Percentiles rank a stretch among this genome's conserved stretches.
Conservation (phyloP, 108 stramenopile genomes). For the Skeletonema potamos region DNA sequence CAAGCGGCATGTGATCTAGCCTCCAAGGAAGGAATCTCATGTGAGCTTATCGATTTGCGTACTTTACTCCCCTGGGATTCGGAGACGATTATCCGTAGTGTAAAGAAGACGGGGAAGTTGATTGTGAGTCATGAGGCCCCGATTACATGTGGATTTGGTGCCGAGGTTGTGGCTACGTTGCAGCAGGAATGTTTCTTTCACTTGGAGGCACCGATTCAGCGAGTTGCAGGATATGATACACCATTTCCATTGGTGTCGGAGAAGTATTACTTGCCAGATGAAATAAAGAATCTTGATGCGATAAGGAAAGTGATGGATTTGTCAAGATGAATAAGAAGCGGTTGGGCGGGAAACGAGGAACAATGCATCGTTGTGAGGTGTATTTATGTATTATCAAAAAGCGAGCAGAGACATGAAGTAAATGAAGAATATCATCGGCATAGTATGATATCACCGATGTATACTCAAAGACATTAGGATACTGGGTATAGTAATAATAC, state of each 20-base stretch:
- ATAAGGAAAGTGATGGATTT: constrained; percentile 69
- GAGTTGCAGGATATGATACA: constrained; percentile 96
- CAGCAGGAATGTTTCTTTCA: constrained; percentile 85
- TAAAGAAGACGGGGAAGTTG: constrained; percentile 93
- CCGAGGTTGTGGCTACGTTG: constrained; percentile 85
- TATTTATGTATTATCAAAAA: too few species aligned
- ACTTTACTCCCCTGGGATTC: constrained; percentile 95
- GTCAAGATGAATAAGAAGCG: constrained; percentile 11
- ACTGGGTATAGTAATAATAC: too few species aligned
- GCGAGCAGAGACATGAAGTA: too few species aligned
- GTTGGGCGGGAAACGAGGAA: not conserved
- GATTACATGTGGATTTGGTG: constrained; percentile 91
- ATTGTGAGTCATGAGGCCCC: constrained; percentile 97
- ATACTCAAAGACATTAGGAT: too few species aligned
- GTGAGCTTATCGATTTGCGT: constrained; percentile 96
- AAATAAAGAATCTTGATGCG: constrained; percentile 90
- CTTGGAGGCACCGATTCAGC: constrained; percentile 92
- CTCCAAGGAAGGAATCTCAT: constrained; percentile 73
- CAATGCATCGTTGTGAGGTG: too few species aligned
- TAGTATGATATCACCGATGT: too few species aligned
- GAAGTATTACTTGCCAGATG: constrained; percentile 90
- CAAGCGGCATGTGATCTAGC: constrained; percentile 80
- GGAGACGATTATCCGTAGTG: constrained; percentile 77
- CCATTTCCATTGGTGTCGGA: constrained; percentile 96
- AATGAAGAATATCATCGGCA: too few species aligned